Evolutionary conservation across 1,284 basidiomycete genomes (phyloP), one percentile per base, ranked within the genome.

Genomic region (Ganoderma lingzhi): DNA sequence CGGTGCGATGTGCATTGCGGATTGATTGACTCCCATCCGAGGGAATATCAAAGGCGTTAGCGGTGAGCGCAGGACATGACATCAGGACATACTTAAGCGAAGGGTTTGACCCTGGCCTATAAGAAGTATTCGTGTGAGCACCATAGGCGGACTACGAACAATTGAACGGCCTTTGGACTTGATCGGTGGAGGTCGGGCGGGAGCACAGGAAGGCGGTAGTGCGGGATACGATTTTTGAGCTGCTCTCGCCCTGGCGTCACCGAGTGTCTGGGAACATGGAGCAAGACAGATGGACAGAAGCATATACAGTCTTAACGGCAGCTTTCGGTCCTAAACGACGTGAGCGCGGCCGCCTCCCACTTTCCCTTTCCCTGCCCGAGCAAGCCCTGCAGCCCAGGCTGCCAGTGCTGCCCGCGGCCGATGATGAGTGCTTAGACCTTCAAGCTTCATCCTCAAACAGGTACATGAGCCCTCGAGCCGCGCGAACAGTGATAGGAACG

Each of bases 201-300:
- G 35, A 6, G 35, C 56, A 59, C 35, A 59, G 32, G 35, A 59
- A 59, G 56, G 56, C 56, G 56, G 35, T 59, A 59, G 56, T 59
- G 56, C 56, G 56, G 56, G 56, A 59, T 39, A 37, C 14, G 17
- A 39, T 59, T 2, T 17, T 55, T n/a, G 28, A 55, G 30, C 30
- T 55, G 30, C 23, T 51, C 23, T 55, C 32, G 30, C 23, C 23
- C 23, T 55, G 30, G 53, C 53, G 23, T 55, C 28, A 51, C 23
- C 19, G 4, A 55, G 35, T 39, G 5, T 39, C 32, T 30, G 55
- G 55, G 17, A 37, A 37, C 55, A 32, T 37, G 55, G 32, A 19
- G 35, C 35, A 59, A 39, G 17, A 23, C 10, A 59, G 35, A n/a
- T 37, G 35, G 35, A 35, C 32, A 59, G 35, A 59, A 37, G 56